Evolutionary conservation across 768 basidiomycete species (phyloP).

Genomic region (Tricholoma matsutake): DNA sequence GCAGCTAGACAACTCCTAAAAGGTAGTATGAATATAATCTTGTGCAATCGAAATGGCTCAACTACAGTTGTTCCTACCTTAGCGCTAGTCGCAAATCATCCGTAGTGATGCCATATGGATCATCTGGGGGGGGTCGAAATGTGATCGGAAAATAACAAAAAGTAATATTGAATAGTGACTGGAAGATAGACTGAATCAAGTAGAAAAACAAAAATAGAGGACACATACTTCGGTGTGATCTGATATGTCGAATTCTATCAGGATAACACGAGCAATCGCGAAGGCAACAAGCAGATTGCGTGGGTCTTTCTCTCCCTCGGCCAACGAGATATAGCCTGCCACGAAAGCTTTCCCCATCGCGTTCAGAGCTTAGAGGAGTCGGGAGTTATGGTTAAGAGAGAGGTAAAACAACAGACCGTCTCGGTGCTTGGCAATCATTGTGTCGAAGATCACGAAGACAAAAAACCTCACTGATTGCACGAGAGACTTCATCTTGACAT

Average conservation of each 20-base stretch:
- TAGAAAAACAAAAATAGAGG: neutral
- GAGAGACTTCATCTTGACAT: constrained; percentile 79
- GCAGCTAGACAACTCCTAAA: constrained; percentile 69
- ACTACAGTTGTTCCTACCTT: constrained; percentile 40
- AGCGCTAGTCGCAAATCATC: constrained; percentile 80
- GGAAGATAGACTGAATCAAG: neutral
- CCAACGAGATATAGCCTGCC: constrained; percentile 71
- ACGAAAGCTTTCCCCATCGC: constrained; percentile 72
- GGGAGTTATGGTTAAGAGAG: neutral
- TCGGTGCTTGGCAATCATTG: constrained; percentile 67
- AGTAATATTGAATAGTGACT: constrained; percentile 92
- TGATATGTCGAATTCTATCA: constrained; percentile 84
- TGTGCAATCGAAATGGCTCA: neutral
- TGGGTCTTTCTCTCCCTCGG: constrained; percentile 96
- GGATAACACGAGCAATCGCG: constrained; percentile 78
- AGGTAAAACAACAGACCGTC: constrained; percentile 42
- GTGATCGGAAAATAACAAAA: constrained; percentile 99
- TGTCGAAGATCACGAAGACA: constrained; percentile 81
- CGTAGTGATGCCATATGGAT: constrained; percentile 88
- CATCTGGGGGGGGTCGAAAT: constrained; percentile 89
- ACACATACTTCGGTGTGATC: constrained; percentile 69
- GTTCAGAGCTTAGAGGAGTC: constrained; percentile 54
- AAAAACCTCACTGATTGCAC: constrained; percentile 79
- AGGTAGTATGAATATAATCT: neutral
- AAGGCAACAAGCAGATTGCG: constrained; percentile 90